These are phyloP conservation scores for Penicillium nordicum DNA, from an alignment of 2,329 filamentous ascomycete species.

Conservation along the genomic window DNA sequence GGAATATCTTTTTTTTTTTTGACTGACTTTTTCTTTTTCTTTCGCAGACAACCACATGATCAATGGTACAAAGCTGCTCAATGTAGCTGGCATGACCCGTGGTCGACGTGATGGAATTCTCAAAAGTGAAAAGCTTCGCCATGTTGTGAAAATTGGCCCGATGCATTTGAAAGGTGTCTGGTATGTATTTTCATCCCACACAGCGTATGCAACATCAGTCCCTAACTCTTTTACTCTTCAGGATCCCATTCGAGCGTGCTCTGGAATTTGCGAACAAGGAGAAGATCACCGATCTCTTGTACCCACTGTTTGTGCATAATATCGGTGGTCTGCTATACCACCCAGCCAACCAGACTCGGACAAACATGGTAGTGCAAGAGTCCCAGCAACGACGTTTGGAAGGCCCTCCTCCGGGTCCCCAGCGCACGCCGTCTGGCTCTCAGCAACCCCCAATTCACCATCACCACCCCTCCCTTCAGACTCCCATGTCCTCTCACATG, in stretches of 20 bases:
- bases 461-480: slow-evolving; percentile 66
- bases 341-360: slow-evolving; percentile 74
- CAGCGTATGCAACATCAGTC: not conserved
- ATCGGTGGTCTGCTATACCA: slow-evolving; percentile 93
- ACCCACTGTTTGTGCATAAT: slow-evolving; percentile 96
- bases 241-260: slow-evolving; percentile 98
- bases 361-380: slow-evolving; percentile 82
- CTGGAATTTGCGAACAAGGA: slow-evolving; percentile 99
- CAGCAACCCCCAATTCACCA: slow-evolving; percentile 55
- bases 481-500: slow-evolving; percentile 55
- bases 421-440: slow-evolving; percentile 63
- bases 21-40: not conserved
- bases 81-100: slow-evolving; percentile 96
- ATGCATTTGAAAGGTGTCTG: slow-evolving; percentile 99
- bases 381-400: slow-evolving; percentile 73
- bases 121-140: slow-evolving; percentile 94
- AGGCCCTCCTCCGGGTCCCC: slow-evolving; percentile 41
- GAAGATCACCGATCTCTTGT: slow-evolving; percentile 93
- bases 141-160: slow-evolving; percentile 97
- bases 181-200: slow-evolving; percentile 53
- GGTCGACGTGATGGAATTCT: slow-evolving; percentile 92
- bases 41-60: slow-evolving; percentile 95
- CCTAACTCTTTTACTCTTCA: slow-evolving; percentile 38
- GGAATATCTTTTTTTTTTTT: not conserved
- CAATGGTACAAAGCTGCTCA: slow-evolving; percentile 94